phyloP scores from a whole-genome alignment of 768 basidiomycete species.

The Porpolomopsis calyptriformis region DNA sequence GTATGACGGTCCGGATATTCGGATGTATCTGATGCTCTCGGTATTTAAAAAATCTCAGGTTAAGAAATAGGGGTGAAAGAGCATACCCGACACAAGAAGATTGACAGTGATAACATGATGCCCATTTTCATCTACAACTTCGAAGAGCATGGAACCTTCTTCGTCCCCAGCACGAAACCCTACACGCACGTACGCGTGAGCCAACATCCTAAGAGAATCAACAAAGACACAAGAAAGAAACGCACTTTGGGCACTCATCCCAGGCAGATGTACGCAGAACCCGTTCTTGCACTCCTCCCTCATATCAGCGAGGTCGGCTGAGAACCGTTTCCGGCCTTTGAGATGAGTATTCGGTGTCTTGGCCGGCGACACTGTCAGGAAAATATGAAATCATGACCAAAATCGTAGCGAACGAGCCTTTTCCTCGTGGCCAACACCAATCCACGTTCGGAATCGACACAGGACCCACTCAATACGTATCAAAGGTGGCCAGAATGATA shows the following conservation, averaged over 20 bases:
- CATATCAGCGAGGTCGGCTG: constrained; percentile 44
- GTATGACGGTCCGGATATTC: constrained; percentile 54
- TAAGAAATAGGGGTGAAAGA: not conserved
- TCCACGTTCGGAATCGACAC: too few relatives aligned
- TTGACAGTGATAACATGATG: constrained; percentile 28
- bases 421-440: too few relatives aligned
- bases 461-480: too few relatives aligned
- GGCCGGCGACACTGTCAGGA: too few relatives aligned
- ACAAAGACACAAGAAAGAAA: constrained; percentile 1
- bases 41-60: not conserved
- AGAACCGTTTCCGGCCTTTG: constrained; percentile 49
- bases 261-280: constrained; percentile 25
- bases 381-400: too few relatives aligned
- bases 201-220: not conserved
- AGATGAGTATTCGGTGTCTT: too few relatives aligned
- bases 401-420: too few relatives aligned
- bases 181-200: constrained; percentile 16
- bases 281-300: constrained; percentile 27
- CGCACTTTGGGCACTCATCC: constrained; percentile 34
- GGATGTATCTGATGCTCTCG: constrained; percentile 41
- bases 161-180: constrained; percentile 49
- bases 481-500: too few relatives aligned
- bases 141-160: constrained; percentile 51
- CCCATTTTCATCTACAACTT: constrained; percentile 25
- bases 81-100: constrained; percentile 42